Conservation (phyloP, 176 grass and related monocot species). For the Dendrocalamus sinicus region DNA sequence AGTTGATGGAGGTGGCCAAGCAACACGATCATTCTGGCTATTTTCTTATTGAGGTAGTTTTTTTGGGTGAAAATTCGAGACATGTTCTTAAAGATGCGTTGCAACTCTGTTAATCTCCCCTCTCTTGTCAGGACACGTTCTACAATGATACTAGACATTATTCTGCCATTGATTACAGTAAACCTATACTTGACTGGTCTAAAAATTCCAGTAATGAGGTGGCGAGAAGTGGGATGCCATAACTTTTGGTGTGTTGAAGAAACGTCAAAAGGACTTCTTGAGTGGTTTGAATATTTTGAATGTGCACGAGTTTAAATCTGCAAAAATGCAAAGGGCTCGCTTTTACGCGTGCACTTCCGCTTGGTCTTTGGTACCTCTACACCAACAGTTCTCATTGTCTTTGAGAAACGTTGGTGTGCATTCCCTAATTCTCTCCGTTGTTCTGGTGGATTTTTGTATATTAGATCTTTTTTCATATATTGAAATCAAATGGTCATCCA, state of each 20-base stretch:
- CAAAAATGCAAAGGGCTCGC: constrained; percentile 67
- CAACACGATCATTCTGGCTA: constrained; percentile 66
- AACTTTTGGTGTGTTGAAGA: constrained; percentile 68
- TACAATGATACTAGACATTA: constrained; percentile 71
- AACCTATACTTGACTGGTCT: constrained; percentile 87
- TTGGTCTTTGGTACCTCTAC: constrained; percentile 84
- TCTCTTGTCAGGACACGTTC: constrained; percentile 81
- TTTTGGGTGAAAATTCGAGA: neutral
- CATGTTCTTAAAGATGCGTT: neutral
- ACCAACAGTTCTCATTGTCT: constrained; percentile 35
- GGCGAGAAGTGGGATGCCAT: constrained; percentile 85
- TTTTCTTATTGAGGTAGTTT: constrained; percentile 95
- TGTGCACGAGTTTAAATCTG: constrained; percentile 68
- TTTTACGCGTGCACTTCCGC: constrained; percentile 74
- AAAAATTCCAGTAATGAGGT: constrained; percentile 71
- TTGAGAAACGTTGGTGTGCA: neutral
- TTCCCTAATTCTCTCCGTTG: neutral
- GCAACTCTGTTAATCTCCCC: constrained; percentile 4
- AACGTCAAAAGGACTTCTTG: constrained; percentile 79
- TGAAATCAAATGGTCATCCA: neutral
- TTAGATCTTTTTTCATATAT: neutral
- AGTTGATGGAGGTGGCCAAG: constrained; percentile 70
- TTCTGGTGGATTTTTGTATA: neutral
- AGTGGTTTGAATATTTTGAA: constrained; percentile 64
- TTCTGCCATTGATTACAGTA: constrained; percentile 84